Percentiles rank a stretch among this genome's conserved stretches.
Evolutionary conservation across 2,329 filamentous ascomycete genomes (phyloP).

Genomic region (Niveomyces coronatus): DNA sequence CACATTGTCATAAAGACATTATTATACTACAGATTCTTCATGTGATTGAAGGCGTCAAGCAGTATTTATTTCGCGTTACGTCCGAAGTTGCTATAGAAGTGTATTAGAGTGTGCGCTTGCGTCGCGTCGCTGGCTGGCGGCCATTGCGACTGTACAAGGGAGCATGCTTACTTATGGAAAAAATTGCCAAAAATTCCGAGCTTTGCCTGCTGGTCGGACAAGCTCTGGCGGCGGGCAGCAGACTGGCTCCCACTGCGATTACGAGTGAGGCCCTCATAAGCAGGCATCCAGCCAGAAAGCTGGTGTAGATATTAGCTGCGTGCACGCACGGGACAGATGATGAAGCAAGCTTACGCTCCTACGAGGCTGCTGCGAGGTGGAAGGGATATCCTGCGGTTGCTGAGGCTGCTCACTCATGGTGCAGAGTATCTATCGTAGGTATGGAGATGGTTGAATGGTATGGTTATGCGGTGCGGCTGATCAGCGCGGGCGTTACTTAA

Average conservation of each 20-base stretch:
- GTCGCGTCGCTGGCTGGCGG: no score
- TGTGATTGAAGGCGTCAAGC: no score
- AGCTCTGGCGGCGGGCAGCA: constrained; percentile 40
- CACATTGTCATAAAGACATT: no score
- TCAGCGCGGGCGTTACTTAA: no score
- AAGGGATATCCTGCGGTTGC: constrained; percentile 1
- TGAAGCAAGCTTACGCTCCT: not conserved
- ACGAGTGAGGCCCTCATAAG: constrained; percentile 41
- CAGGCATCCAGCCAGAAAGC: constrained; percentile 36
- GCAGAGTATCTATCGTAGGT: not conserved
- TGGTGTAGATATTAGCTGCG: constrained; percentile 12
- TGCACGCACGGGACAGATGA: no score
- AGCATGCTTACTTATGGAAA: constrained; percentile 48
- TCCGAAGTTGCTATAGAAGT: constrained; percentile 3
- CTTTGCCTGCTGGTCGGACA: constrained; percentile 41
- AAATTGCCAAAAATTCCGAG: constrained; percentile 42
- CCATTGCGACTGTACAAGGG: no score
- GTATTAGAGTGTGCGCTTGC: no score
- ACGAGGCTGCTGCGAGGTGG: constrained; percentile 1
- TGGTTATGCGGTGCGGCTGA: not conserved
- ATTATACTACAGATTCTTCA: no score
- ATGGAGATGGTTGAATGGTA: not conserved
- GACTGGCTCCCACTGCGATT: constrained; percentile 38
- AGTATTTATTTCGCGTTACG: constrained; percentile 6
- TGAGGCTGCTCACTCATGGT: constrained; percentile 3